These are phyloP conservation scores for Aspergillus sp. DNA, from an alignment of 2,329 filamentous ascomycete species.

Conservation along the genomic window DNA sequence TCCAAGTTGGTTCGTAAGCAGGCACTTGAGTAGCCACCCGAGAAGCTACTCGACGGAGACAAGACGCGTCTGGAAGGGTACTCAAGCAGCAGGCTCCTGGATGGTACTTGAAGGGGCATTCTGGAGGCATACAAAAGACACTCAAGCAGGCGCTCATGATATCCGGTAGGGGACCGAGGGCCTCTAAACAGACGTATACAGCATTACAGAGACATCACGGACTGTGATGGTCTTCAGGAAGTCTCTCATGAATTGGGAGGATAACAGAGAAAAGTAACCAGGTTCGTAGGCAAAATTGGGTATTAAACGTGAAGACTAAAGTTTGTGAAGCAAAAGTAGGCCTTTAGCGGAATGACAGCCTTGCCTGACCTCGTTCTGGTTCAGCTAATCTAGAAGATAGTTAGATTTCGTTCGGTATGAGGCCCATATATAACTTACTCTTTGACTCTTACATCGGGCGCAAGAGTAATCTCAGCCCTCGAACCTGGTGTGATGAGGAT, in stretches of 20 bases:
- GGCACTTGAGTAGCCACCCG: no score
- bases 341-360: conserved; percentile 37
- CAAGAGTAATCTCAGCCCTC: conserved; percentile 59
- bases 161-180: no score
- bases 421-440: conserved; percentile 38
- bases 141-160: no score
- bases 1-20: no score
- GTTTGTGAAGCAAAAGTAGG: neutral
- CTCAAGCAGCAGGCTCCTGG: no score
- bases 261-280: neutral
- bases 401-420: neutral
- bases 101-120: no score
- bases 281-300: neutral
- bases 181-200: neutral
- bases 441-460: conserved; percentile 50
- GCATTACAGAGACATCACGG: neutral
- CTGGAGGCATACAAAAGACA: no score
- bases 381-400: conserved; percentile 43
- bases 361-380: conserved; percentile 50
- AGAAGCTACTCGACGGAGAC: no score
- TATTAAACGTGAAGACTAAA: neutral
- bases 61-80: no score
- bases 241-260: neutral
- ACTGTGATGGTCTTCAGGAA: neutral
- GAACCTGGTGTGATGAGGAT: conserved; percentile 95